phyloP scores from a whole-genome alignment of 345 rosid genomes.

The Microthlaspi erraticum region DNA sequence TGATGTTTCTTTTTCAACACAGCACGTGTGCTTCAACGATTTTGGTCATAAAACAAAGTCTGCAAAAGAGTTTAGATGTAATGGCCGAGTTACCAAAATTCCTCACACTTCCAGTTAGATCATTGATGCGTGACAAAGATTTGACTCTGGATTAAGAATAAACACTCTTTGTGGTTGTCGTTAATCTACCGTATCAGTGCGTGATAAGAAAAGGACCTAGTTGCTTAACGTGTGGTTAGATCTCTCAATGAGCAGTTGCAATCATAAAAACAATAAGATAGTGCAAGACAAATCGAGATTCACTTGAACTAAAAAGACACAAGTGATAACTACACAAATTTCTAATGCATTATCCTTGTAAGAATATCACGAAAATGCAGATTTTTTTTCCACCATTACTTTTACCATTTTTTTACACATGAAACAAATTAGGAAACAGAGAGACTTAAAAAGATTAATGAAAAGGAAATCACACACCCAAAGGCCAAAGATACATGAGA shows the following conservation, averaged over 20 bases:
- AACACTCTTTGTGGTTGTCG: background rate
- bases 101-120: background rate
- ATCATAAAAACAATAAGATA: background rate
- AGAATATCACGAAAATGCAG: slow-evolving; percentile 26
- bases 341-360: background rate
- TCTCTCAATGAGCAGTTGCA: background rate
- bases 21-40: no score
- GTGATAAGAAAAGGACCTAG: background rate
- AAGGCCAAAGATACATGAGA: slow-evolving; percentile 25
- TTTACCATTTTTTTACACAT: slow-evolving; percentile 43
- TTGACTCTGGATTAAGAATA: background rate
- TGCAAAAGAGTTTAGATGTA: no score
- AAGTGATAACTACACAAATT: background rate
- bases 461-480: slow-evolving; percentile 41
- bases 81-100: background rate
- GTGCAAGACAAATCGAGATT: background rate
- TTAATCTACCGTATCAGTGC: no score
- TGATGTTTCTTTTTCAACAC: no score
- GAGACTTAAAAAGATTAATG: slow-evolving; percentile 19
- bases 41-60: no score
- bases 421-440: slow-evolving; percentile 39
- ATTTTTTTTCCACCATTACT: slow-evolving; percentile 31
- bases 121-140: background rate
- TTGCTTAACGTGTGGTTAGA: background rate
- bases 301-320: background rate